phyloP scores from a whole-genome alignment of 495 filamentous ascomycete species.

The Aspergillus homomorphus region DNA sequence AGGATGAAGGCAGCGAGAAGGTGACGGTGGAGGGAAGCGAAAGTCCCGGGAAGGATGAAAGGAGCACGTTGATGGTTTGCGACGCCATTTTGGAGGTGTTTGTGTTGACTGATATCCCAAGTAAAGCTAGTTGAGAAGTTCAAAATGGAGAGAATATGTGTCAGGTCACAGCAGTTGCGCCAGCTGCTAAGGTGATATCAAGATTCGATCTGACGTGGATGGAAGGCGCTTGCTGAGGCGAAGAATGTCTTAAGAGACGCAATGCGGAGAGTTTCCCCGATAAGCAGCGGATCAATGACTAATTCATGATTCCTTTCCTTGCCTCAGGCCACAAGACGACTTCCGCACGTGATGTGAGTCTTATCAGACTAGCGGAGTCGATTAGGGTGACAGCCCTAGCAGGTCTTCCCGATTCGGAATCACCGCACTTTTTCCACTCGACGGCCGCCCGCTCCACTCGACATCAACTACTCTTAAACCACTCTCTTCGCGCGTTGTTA shows the following conservation, averaged over 20 bases:
- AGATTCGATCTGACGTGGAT: background rate
- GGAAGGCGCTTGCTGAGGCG: background rate
- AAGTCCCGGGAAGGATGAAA: slow-evolving; percentile 80
- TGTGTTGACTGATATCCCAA: background rate
- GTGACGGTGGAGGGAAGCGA: slow-evolving; percentile 74
- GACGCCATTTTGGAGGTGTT: slow-evolving; percentile 30
- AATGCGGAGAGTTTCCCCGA: slow-evolving; percentile 4
- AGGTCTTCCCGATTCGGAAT: slow-evolving; percentile 28
- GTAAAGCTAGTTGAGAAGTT: background rate
- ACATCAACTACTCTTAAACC: slow-evolving; percentile 36
- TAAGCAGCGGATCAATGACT: background rate
- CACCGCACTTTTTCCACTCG: slow-evolving; percentile 40
- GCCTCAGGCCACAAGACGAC: slow-evolving; percentile 10
- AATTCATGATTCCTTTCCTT: too few relatives aligned
- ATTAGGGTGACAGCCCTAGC: slow-evolving; percentile 42
- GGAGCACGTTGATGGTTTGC: slow-evolving; percentile 69
- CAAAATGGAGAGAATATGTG: background rate
- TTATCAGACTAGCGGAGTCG: slow-evolving; percentile 13
- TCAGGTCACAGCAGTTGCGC: background rate
- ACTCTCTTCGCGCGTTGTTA: slow-evolving; percentile 43
- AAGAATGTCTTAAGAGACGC: background rate
- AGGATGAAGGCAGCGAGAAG: slow-evolving; percentile 61
- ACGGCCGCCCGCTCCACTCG: slow-evolving; percentile 36
- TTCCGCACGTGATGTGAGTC: slow-evolving; percentile 6
- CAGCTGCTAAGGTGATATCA: slow-evolving; percentile 1